Base-by-base conservation (phyloP, 192 early-diverging fungal species). In the Dissophora ornata region DNA sequence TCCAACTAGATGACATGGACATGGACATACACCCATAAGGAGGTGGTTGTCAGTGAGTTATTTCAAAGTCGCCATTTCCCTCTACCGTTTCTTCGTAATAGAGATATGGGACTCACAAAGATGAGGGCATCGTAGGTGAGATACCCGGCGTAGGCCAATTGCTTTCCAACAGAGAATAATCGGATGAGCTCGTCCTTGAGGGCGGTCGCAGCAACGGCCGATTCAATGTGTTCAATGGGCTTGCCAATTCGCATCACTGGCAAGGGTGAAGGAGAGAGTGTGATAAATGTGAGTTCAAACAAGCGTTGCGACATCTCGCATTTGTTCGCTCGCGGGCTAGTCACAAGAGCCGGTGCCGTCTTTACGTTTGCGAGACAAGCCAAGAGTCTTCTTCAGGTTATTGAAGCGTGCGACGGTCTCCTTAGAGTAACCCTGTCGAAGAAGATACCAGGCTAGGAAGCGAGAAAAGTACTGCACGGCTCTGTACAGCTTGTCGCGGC, bases 381-480 rank as follows among this genome's bases (percentile, higher is more conserved):
- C 86, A 10, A 91, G 54, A 34, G 69, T 81, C 32, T 79, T 86
- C 80, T 90, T 89, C 25, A 94, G 81, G 59, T 84, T 83, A 28
- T 62, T 81, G 64, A 88, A 83, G 32, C 88, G 83, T n/a, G 73
- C 82, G 12, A 93, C 68, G 15, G 71, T 79, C 8, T 87, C 88
- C 69, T 92, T 90, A 53, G 80, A 49, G 51, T 81, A 74, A 29
- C 82, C 87, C 50, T 86, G 68, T 47, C 83, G 81, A 44, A 79
- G 51, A 28, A 91, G 49, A 60, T 88, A 85, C 85, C 89, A 94
- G 32, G 83, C 87, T 36, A 92, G 81, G 67, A 95, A 94, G 19
- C 93, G 92, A 7, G 92, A 83, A 79, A 93, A 90, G 86, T 95
- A 95, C 73, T 98, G 96, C 10, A 93, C 84, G 33, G 93, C 83